These are phyloP conservation scores for Pseudogymnoascus sp. DNA, from an alignment of 2,329 filamentous ascomycete species.

Conservation along the genomic window DNA sequence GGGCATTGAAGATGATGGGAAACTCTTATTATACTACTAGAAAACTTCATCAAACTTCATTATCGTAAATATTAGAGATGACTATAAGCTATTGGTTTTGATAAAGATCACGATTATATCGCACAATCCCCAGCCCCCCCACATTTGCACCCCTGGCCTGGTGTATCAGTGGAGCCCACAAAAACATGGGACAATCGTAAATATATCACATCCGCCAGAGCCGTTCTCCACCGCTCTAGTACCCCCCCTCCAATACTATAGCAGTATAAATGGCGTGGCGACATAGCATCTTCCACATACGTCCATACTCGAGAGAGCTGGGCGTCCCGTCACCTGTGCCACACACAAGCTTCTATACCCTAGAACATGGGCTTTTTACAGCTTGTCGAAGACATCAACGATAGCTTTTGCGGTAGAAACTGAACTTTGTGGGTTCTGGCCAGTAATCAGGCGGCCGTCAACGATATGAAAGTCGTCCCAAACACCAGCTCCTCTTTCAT, in stretches of 20 bases:
- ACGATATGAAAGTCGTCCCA: constrained; percentile 27
- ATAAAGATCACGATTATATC: background rate
- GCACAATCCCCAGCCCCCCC: background rate
- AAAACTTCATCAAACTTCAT: background rate
- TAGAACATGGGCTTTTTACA: background rate
- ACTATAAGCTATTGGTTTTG: background rate
- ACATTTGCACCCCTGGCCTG: background rate
- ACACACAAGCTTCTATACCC: background rate
- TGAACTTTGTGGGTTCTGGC: constrained; percentile 37
- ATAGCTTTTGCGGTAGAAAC: constrained; percentile 33
- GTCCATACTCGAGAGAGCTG: background rate
- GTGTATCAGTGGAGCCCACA: background rate
- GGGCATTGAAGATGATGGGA: background rate
- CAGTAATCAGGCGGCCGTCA: constrained; percentile 30
- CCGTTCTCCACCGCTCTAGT: background rate
- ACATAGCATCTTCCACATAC: background rate
- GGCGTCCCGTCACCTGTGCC: background rate
- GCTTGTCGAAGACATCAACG: constrained; percentile 8
- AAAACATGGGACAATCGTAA: background rate
- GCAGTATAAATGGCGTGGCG: background rate
- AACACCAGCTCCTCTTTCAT: constrained; percentile 14
- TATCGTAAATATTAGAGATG: background rate
- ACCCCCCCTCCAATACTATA: background rate
- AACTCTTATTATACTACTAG: background rate
- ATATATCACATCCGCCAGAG: background rate